phyloP scores from a whole-genome alignment of 371 early-diverging fungal species.

The Rhizopus delemar region DNA sequence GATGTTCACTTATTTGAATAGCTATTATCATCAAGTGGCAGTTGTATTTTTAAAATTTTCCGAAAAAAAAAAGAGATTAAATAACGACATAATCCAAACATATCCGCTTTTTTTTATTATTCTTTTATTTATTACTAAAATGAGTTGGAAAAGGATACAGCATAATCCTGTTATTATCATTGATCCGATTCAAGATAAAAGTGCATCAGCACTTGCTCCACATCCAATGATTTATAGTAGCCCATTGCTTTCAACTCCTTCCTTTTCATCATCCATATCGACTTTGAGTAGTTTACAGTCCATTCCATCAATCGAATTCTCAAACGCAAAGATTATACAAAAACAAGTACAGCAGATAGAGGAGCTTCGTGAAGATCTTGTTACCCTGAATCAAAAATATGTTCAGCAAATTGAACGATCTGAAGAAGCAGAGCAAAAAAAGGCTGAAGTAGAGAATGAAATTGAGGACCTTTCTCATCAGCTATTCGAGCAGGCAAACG shows the following conservation, averaged over 20 bases:
- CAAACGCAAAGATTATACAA: slow-evolving; percentile 7
- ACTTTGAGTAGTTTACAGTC: not conserved
- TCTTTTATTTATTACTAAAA: not conserved
- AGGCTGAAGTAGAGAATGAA: slow-evolving; percentile 22
- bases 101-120: not conserved
- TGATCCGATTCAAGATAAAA: not conserved
- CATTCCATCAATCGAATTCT: not conserved
- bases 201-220: not conserved
- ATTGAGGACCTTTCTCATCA: slow-evolving; percentile 28
- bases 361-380: slow-evolving; percentile 17
- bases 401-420: slow-evolving; percentile 15
- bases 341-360: slow-evolving; percentile 23
- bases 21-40: not conserved
- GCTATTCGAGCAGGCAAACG: slow-evolving; percentile 37
- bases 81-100: slow-evolving; percentile 1
- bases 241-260: slow-evolving; percentile 3
- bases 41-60: slow-evolving; percentile 1
- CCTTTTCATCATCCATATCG: slow-evolving; percentile 8
- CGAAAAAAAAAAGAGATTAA: not conserved
- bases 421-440: slow-evolving; percentile 12
- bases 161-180: not conserved
- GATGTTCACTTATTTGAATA: slow-evolving; percentile 48
- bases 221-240: not conserved
- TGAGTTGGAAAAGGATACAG: not conserved
- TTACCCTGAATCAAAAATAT: slow-evolving; percentile 21